phyloP scores from a whole-genome alignment of 306 rosid genomes.

The Phaseolus lunatus region DNA sequence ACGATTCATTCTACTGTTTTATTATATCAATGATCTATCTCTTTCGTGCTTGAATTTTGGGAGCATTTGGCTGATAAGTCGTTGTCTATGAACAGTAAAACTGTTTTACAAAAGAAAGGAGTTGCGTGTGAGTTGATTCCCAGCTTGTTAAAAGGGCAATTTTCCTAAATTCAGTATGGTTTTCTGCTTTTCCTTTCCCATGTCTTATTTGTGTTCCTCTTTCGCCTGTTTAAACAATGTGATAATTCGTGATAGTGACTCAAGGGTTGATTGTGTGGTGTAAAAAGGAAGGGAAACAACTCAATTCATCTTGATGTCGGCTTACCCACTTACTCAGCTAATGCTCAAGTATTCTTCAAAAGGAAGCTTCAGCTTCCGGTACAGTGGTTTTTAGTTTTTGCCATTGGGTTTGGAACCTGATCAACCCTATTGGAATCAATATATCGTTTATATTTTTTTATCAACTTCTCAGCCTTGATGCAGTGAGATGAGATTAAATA shows the following conservation, averaged over 20 bases:
- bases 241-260: conserved; percentile 40
- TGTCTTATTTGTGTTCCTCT: conserved; percentile 38
- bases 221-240: conserved; percentile 32
- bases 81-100: conserved; percentile 59
- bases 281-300: conserved; percentile 37
- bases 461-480: conserved; percentile 22
- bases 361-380: conserved; percentile 42
- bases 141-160: conserved; percentile 42
- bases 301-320: conserved; percentile 47
- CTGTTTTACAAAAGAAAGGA: conserved; percentile 48
- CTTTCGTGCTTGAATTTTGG: conserved; percentile 61
- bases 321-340: conserved; percentile 46
- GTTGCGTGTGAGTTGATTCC: conserved; percentile 44
- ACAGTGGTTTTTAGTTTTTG: conserved; percentile 8
- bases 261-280: conserved; percentile 39
- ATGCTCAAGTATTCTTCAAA: conserved; percentile 44
- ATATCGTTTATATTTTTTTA: neutral
- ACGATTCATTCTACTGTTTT: conserved; percentile 34
- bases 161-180: conserved; percentile 39
- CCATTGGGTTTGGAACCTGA: conserved; percentile 24
- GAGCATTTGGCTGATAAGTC: conserved; percentile 64
- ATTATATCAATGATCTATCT: conserved; percentile 46
- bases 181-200: conserved; percentile 40
- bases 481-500: conserved; percentile 22
- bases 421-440: conserved; percentile 18